Base-by-base conservation (phyloP, 2,329 filamentous ascomycete genomes). In the Drechslerella coelobrocha region DNA sequence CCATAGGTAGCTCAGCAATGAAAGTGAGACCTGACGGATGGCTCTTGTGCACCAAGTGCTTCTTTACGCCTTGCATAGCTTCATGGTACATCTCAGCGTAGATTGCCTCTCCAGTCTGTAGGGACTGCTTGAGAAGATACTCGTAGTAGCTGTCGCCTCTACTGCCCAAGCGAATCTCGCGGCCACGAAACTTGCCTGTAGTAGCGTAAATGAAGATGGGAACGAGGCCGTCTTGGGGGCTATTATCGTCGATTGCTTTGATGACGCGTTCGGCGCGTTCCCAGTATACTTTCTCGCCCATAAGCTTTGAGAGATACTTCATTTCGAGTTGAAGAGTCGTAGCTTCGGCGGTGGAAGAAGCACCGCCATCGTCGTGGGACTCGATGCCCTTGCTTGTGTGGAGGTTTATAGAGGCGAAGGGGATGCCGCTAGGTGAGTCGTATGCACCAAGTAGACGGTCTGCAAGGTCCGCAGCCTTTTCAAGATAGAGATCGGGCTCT, bases 101-200 rank as follows among this genome's bases (percentile, higher is more conserved):
- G 14, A 97, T 81, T 76, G 92, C 84, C 78, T 89, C 87, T 62
- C 90, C 90, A 10, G 94, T 99, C 79, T 99, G 94, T 19, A 97
- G 83, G 78, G 96, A 97, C 79, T 99, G 94, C 81, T 99, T 99
- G 82, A 97, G 95, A 54, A 99, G 86, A 78, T 99, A 99, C 80
- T 99, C 84, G 80, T 99, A 99, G 81, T 97, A 99, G 51, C 92
- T 97, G 81, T 99, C 94, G 48, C 94, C 94, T 72, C 94, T 86
- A 78, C 91, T 97, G 39, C 94, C 94, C 21, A 97, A 84, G 17
- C 94, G 89, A 76, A 99, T 93, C 77, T 97, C 96, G 19, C 86
- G 80, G 19, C 91, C 91, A 54, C 86, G 84, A 80, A 97, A 99
- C 57, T 86, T 81, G 62, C 94, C 94, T 10, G 82, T 86, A 26